Base-by-base conservation (phyloP, 768 basidiomycete species). In the Boletales sp. region DNA sequence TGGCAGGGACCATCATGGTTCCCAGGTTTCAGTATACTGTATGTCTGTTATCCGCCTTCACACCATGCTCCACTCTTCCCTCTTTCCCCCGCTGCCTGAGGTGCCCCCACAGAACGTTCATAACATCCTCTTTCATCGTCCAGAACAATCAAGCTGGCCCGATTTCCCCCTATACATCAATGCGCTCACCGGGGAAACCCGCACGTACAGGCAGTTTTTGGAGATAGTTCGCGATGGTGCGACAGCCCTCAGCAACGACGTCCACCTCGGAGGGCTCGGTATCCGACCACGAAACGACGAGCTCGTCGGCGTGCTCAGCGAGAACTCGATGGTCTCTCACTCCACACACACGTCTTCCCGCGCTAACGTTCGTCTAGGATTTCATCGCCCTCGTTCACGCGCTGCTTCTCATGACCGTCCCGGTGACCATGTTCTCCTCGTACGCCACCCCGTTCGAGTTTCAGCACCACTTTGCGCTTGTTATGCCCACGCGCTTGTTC, bases 291-390 rank as follows among this genome's bases (percentile, higher is more conserved):
- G 70, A 34, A 70, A 75, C 18, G 72, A 72, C 0, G 83, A 86
- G 45, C 77, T 87, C 19, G 73, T 88, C 17, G 88, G 85, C 5
- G 78, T 90, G 14, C 75, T 88, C 59, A 80, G 80, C 64, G 76
- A 83, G 42, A 90, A 90, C 60, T 83, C 78, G 32, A 61, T 82
- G 62, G 88, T 87, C 11, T 15, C 15, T 34, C 5, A 8, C 13
- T 34, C 15, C 12, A 7, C 7, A 34, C 13, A 7, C 24, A 27
- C 24, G 24, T 27, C 24, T 27, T 5, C 24, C 7, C 4, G 24
- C 24, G 24, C 24, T 27, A 6, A 27, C 24, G 5, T 13, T 15
- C 7, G 12, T 34, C 34, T 34, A 85, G 84, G 82, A 86, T n/a
- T 84, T 73, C 55, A 61, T 76, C 8, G 68, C 75, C 8, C 57